Evolutionary conservation across 2,329 filamentous ascomycete species (phyloP), one percentile per base, ranked within the genome.

Genomic region (Diaporthe longicolla): DNA sequence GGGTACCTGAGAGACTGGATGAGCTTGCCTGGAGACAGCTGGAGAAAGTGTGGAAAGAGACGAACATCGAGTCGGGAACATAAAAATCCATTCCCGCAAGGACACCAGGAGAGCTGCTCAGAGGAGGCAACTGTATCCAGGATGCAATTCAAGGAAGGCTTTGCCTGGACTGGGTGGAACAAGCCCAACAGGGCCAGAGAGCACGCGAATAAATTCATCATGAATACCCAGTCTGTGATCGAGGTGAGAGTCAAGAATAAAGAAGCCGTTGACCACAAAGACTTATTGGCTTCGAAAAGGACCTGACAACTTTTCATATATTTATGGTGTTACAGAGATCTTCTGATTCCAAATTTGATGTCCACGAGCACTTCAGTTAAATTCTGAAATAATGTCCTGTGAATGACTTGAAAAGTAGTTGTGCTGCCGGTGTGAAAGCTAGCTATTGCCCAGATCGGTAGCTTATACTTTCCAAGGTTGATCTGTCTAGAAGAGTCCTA

Each of bases 31-130:
- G 8, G 32, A 59, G 35, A 26, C 10, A 43, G 9, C 15, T 45
- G 19, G 54, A 59, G 32, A n/a, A 21, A 9, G 26, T 43, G 29
- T 43, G 11, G 6, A 8, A 15, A 43, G 40, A 13, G 26, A 71
- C 68, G 9, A 45, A 79, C 73, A 43, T 79, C 76, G 19, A 80
- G 70, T 29, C 76, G 76, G 8, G 79, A 76, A 68, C 79, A 80
- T 50, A 78, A 72, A 52, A 78, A 79, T 0, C 52, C 68, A 15
- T 75, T 70, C 61, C 77, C 76, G 50, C 79, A 80, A 9, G 66
- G 55, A 57, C 77, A 76, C 79, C 79, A 80, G 52, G 75, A 57
- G 74, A 76, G 70, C 65, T 19, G 71, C 43, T 21, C 80, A 66
- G 48, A 75, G 59, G n/a, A 26, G 29, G 9, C 35, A 13, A 71